A percentile compares a stretch with the other conserved stretches of the same genome.
These are phyloP conservation scores for Spathaspora gorwiae DNA, from an alignment of 805 yeast genomes.

Conservation along the genomic window DNA sequence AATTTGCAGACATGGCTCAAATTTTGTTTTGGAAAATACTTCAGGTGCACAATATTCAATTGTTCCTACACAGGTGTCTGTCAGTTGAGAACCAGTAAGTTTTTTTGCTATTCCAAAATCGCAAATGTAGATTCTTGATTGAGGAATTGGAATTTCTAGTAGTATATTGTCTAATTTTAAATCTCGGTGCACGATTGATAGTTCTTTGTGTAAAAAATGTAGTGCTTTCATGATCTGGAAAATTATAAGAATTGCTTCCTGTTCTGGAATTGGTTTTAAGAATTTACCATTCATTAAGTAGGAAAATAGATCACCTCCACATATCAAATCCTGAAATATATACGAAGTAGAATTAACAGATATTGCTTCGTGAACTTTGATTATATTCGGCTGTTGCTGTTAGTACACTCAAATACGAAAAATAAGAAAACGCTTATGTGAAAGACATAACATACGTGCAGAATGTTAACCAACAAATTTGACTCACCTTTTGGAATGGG, in stretches of 20 bases:
- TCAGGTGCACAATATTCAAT: constrained; percentile 75
- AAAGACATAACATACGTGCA: constrained; percentile 30
- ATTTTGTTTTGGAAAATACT: constrained; percentile 26
- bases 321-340: constrained; percentile 45
- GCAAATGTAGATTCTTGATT: constrained; percentile 52
- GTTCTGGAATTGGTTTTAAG: constrained; percentile 45
- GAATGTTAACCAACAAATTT: constrained; percentile 27
- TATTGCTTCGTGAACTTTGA: constrained; percentile 37
- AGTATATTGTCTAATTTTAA: constrained; percentile 62
- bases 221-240: constrained; percentile 57
- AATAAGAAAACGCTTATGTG: too few relatives aligned
- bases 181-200: constrained; percentile 61
- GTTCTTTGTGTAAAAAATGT: constrained; percentile 45
- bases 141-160: constrained; percentile 48
- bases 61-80: constrained; percentile 55
- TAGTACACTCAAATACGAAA: neutral
- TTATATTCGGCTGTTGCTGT: constrained; percentile 42
- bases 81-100: constrained; percentile 6
- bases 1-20: neutral
- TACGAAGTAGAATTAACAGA: constrained; percentile 26
- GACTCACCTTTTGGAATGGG: constrained; percentile 3
- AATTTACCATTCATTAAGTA: constrained; percentile 42
- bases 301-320: constrained; percentile 59
- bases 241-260: constrained; percentile 48
- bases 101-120: constrained; percentile 58